Conservation (phyloP, 768 basidiomycete genomes). For the Pleurotus citrinopileatus region DNA sequence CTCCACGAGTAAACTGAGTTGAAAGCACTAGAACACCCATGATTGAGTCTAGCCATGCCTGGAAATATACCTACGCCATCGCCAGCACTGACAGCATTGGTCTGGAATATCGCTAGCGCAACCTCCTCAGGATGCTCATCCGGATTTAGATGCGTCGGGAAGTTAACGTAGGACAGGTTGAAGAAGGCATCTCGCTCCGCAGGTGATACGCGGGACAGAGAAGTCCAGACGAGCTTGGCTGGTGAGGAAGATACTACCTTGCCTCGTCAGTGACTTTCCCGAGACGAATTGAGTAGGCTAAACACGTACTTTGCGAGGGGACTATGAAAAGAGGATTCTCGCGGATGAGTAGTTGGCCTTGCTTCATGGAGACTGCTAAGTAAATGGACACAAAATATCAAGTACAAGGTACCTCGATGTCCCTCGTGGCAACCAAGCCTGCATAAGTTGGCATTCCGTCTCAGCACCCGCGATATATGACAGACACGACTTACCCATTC, state of each 20-base stretch:
- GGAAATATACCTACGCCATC: slow-evolving; percentile 60
- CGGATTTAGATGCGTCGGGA: slow-evolving; percentile 39
- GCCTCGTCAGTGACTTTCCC: not conserved
- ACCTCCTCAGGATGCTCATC: slow-evolving; percentile 37
- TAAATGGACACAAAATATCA: not conserved
- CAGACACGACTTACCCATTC: slow-evolving; percentile 13
- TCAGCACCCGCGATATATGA: not conserved
- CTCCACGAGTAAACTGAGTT: slow-evolving; percentile 65
- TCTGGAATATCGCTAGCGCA: slow-evolving; percentile 65
- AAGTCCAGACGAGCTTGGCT: slow-evolving; percentile 34
- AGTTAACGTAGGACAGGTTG: slow-evolving; percentile 55
- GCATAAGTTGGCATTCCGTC: slow-evolving; percentile 6
- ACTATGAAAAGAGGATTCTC: slow-evolving; percentile 56
- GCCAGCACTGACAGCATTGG: slow-evolving; percentile 60
- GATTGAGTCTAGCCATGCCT: slow-evolving; percentile 64
- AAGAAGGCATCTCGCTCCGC: slow-evolving; percentile 40
- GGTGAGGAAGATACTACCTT: slow-evolving; percentile 44
- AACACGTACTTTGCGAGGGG: slow-evolving; percentile 42
- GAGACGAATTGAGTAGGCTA: not conserved
- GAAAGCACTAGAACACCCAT: slow-evolving; percentile 66
- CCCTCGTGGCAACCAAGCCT: slow-evolving; percentile 9
- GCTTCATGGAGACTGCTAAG: slow-evolving; percentile 27
- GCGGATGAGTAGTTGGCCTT: slow-evolving; percentile 55
- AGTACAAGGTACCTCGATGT: not conserved
- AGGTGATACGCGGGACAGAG: slow-evolving; percentile 29